phyloP scores from a whole-genome alignment of 2,329 filamentous ascomycete genomes.

The Pseudogymnoascus sp. region DNA sequence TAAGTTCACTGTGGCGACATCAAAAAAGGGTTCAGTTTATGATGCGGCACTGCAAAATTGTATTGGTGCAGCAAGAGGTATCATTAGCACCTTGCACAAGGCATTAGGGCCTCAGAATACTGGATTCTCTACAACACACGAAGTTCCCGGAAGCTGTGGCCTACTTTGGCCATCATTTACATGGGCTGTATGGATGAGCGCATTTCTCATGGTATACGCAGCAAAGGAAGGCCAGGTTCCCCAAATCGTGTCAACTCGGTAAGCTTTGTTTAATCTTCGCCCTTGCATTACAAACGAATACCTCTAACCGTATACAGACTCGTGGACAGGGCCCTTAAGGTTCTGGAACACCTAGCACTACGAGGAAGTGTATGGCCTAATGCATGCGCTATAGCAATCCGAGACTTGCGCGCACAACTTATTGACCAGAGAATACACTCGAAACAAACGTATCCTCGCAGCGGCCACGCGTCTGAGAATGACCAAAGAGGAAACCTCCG shows the following conservation, averaged over 20 bases:
- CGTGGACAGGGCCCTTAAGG: constrained; percentile 19
- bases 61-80: constrained; percentile 36
- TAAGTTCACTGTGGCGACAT: constrained; percentile 35
- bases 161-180: constrained; percentile 40
- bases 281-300: not conserved
- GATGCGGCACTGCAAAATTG: constrained; percentile 38
- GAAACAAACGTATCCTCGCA: not conserved
- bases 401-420: constrained; percentile 24
- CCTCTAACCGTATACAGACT: constrained; percentile 20
- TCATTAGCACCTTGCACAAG: constrained; percentile 32
- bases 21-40: constrained; percentile 32
- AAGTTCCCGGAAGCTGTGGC: constrained; percentile 18
- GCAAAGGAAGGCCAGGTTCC: constrained; percentile 34
- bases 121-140: not conserved
- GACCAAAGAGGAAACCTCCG: not conserved
- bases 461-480: not conserved
- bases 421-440: not conserved
- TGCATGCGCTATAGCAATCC: constrained; percentile 33
- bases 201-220: constrained; percentile 38
- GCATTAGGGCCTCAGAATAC: constrained; percentile 10
- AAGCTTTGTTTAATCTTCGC: constrained; percentile 15
- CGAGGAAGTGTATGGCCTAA: constrained; percentile 32
- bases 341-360: constrained; percentile 29
- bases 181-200: constrained; percentile 41
- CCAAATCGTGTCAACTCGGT: constrained; percentile 28